phyloP scores from a whole-genome alignment of 2,329 filamentous ascomycete genomes.

The Fusarium zealandicum region DNA sequence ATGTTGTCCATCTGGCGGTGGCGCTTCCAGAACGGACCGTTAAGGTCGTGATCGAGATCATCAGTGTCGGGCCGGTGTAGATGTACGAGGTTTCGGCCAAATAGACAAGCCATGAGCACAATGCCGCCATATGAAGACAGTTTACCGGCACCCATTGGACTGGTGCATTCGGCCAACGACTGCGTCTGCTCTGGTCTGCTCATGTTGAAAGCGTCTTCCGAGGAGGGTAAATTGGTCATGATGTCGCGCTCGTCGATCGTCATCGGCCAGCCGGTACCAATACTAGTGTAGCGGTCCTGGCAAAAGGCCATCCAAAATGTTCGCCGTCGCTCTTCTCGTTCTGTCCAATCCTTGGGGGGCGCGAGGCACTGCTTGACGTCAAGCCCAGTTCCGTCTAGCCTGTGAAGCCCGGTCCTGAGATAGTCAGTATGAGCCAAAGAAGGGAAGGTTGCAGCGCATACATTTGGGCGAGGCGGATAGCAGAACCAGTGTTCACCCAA shows the following conservation, averaged over 20 bases:
- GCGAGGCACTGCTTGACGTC: conserved; percentile 94
- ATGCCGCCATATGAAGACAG: conserved; percentile 82
- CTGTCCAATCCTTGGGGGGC: conserved; percentile 90
- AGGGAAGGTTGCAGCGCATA: conserved; percentile 46
- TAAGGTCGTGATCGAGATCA: conserved; percentile 85
- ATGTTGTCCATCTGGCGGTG: conserved; percentile 91
- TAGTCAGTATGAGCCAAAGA: conserved; percentile 40
- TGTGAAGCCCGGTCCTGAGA: conserved; percentile 86
- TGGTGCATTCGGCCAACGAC: conserved; percentile 73
- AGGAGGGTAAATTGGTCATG: conserved; percentile 81
- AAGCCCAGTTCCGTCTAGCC: conserved; percentile 79
- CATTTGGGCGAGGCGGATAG: conserved; percentile 86
- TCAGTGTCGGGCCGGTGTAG: conserved; percentile 85
- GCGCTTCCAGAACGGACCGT: conserved; percentile 94
- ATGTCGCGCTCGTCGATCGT: conserved; percentile 91
- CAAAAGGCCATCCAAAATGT: conserved; percentile 97
- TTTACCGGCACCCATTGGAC: conserved; percentile 73
- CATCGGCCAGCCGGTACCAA: conserved; percentile 98
- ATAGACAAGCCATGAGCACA: conserved; percentile 84
- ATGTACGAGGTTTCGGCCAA: conserved; percentile 90
- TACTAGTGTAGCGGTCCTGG: conserved; percentile 89
- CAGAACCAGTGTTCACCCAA: conserved; percentile 89
- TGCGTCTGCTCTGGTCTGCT: conserved; percentile 77
- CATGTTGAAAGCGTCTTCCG: conserved; percentile 84
- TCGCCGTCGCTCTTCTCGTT: conserved; percentile 86